Percentiles rank a stretch among this genome's conserved stretches.
phyloP scores from a whole-genome alignment of 345 rosid species.

The Geranium rotundifolium region DNA sequence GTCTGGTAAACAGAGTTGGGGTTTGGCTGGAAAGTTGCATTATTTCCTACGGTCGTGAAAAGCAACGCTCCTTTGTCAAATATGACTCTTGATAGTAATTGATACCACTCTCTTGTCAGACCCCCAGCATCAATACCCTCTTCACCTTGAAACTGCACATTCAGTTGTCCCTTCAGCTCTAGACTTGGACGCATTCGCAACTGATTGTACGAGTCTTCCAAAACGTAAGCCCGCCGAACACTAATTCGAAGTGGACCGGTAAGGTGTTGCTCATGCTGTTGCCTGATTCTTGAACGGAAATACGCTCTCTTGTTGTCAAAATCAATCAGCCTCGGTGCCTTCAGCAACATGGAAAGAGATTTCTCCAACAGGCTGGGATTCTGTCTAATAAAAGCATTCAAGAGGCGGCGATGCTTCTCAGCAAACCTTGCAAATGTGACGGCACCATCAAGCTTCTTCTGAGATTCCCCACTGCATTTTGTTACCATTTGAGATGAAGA shows the following conservation, averaged over 20 bases:
- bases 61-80: conserved; percentile 93
- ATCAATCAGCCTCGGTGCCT: conserved; percentile 85
- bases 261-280: conserved; percentile 77
- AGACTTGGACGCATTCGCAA: conserved; percentile 80
- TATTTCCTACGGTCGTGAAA: conserved; percentile 88
- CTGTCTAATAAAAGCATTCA: conserved; percentile 84
- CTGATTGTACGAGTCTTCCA: conserved; percentile 98
- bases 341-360: conserved; percentile 84
- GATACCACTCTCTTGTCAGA: conserved; percentile 97
- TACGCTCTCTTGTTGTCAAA: conserved; percentile 92
- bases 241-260: conserved; percentile 86
- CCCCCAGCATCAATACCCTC: conserved; percentile 99
- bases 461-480: conserved; percentile 42
- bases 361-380: conserved; percentile 84
- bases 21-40: conserved; percentile 94
- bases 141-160: conserved; percentile 95
- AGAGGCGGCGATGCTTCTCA: conserved; percentile 84
- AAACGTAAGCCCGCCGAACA: conserved; percentile 81
- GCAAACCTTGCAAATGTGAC: conserved; percentile 77
- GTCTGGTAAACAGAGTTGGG: conserved; percentile 94
- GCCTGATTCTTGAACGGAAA: conserved; percentile 88
- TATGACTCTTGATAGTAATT: conserved; percentile 81
- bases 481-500: conserved; percentile 29
- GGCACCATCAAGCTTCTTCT: conserved; percentile 62
- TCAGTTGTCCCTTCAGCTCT: conserved; percentile 85